These are phyloP conservation scores for Candida quercuum DNA, from an alignment of 805 yeast species.

Conservation along the genomic window DNA sequence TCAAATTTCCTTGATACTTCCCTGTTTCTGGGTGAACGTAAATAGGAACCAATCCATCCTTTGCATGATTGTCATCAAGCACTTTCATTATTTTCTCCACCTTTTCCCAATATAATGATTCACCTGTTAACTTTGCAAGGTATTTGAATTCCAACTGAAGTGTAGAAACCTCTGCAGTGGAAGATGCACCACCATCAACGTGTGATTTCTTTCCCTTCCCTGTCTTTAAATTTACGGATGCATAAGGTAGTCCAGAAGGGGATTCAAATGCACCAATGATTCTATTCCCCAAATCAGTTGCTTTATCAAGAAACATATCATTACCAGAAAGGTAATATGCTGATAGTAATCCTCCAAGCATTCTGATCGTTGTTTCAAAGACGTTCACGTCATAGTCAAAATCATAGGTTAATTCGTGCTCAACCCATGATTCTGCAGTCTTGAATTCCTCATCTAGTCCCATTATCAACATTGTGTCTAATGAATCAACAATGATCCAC, in stretches of 20 bases:
- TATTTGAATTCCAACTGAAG: slow-evolving; percentile 85
- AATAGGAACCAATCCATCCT: slow-evolving; percentile 74
- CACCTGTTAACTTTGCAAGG: slow-evolving; percentile 75
- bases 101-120: slow-evolving; percentile 68
- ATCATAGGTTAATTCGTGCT: slow-evolving; percentile 60
- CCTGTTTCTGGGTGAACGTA: slow-evolving; percentile 74
- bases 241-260: slow-evolving; percentile 66
- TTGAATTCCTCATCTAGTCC: slow-evolving; percentile 48
- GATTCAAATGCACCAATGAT: slow-evolving; percentile 65
- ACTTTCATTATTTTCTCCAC: slow-evolving; percentile 71
- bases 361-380: slow-evolving; percentile 91
- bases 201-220: slow-evolving; percentile 57
- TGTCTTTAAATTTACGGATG: slow-evolving; percentile 67
- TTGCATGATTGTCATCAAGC: slow-evolving; percentile 57
- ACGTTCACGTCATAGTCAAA: slow-evolving; percentile 74
- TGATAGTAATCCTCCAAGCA: slow-evolving; percentile 89
- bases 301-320: slow-evolving; percentile 69
- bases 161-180: slow-evolving; percentile 88
- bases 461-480: slow-evolving; percentile 82
- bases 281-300: slow-evolving; percentile 72
- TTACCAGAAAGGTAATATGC: slow-evolving; percentile 70
- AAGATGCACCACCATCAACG: slow-evolving; percentile 70
- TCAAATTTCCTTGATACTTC: slow-evolving; percentile 52
- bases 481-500: slow-evolving; percentile 86
- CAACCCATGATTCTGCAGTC: slow-evolving; percentile 71